Percentiles rank a stretch among this genome's conserved stretches.
Conservation (phyloP, 1,284 basidiomycete species). For the Crucibulum parvulum region DNA sequence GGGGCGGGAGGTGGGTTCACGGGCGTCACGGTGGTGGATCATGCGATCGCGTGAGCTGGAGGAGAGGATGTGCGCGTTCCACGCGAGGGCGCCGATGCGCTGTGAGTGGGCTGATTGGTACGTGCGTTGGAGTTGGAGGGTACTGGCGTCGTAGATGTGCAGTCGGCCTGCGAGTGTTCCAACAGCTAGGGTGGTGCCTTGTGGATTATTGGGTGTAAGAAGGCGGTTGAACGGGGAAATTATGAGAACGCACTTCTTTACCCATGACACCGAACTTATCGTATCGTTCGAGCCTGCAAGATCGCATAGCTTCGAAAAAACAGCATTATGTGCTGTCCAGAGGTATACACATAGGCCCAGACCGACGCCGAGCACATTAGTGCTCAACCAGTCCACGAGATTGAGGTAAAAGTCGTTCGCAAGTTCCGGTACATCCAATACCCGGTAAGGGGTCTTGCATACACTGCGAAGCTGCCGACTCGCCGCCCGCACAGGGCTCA, state of each 20-base stretch:
- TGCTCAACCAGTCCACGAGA: slow-evolving; percentile 96
- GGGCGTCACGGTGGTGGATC: slow-evolving; percentile 93
- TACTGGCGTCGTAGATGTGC: slow-evolving; percentile 95
- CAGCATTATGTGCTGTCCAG: slow-evolving; percentile 95
- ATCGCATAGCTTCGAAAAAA: slow-evolving; percentile 93
- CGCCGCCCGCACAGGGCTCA: slow-evolving; percentile 89
- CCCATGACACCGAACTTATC: slow-evolving; percentile 91
- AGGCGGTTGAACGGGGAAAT: slow-evolving; percentile 4
- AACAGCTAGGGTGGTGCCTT: slow-evolving; percentile 91
- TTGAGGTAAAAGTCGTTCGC: slow-evolving; percentile 99
- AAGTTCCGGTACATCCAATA: slow-evolving; percentile 96
- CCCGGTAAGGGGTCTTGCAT: slow-evolving; percentile 96
- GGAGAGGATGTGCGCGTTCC: slow-evolving; percentile 90
- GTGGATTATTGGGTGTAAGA: background rate
- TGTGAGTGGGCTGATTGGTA: slow-evolving; percentile 90
- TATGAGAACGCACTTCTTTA: slow-evolving; percentile 71
- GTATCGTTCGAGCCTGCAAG: slow-evolving; percentile 67
- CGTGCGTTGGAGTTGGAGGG: slow-evolving; percentile 79
- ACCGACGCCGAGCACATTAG: slow-evolving; percentile 94
- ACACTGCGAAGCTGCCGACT: slow-evolving; percentile 84
- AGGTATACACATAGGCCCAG: slow-evolving; percentile 93
- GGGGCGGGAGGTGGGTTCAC: slow-evolving; percentile 73
- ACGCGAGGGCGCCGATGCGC: slow-evolving; percentile 92
- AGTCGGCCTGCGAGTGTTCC: slow-evolving; percentile 90
- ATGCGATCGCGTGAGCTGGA: slow-evolving; percentile 93